Conservation (phyloP, 345 rosid species). For the Gossypium raimondii region DNA sequence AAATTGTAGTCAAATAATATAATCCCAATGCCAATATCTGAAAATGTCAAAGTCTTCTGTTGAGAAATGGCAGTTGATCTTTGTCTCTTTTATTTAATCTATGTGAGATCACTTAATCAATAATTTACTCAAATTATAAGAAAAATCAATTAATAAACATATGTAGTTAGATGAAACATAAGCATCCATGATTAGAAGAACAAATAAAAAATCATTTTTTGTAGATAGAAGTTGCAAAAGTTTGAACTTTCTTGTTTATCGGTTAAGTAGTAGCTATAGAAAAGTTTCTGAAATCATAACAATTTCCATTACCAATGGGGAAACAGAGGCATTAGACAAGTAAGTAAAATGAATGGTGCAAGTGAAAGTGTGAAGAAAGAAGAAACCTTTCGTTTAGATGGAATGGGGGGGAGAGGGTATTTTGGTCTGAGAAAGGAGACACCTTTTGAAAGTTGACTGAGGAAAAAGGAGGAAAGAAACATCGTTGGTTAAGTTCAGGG, state of each 20-base stretch:
- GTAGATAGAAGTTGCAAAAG: not conserved
- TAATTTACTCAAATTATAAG: not conserved
- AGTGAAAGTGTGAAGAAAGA: not conserved
- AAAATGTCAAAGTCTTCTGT: constrained; percentile 4
- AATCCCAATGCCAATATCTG: not conserved
- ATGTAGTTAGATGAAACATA: not conserved
- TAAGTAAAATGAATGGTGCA: not conserved
- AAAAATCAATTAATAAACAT: not conserved
- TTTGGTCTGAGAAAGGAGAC: not conserved
- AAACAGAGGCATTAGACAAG: not conserved
- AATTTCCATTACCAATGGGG: not conserved
- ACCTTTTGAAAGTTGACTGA: constrained; percentile 1
- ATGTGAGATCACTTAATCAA: not conserved
- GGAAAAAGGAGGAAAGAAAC: not conserved
- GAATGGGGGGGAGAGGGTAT: not conserved
- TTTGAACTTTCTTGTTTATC: not conserved
- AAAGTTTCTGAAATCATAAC: not conserved
- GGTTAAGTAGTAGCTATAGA: not conserved
- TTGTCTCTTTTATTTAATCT: not conserved
- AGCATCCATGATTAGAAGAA: not conserved
- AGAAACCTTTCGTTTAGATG: not conserved
- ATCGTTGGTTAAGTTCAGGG: not conserved
- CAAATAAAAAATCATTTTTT: not conserved
- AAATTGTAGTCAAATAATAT: not conserved
- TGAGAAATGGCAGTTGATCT: not conserved